Conservation (phyloP, 768 basidiomycete genomes). For the Mycena galericulata region DNA sequence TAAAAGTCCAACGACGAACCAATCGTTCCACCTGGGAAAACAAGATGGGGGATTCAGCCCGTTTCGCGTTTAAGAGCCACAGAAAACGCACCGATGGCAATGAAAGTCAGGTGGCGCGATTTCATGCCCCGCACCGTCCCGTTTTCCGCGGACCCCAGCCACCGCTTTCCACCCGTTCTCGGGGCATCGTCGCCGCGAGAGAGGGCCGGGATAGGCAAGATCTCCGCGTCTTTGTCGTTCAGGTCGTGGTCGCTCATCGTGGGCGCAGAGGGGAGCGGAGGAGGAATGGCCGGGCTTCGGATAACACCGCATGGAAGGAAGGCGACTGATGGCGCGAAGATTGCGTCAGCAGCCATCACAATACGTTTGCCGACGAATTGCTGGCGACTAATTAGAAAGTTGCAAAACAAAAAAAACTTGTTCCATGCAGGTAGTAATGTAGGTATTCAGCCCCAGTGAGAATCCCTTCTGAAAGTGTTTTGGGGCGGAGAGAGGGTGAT, state of each 20-base stretch:
- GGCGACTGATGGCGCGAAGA: constrained; percentile 11
- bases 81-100: constrained; percentile 20
- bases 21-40: constrained; percentile 22
- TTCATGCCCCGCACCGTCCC: constrained; percentile 28
- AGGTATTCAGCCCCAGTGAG: too few species aligned
- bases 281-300: not conserved
- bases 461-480: too few species aligned
- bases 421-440: too few species aligned
- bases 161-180: not conserved
- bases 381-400: too few species aligned
- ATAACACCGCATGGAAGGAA: not conserved
- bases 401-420: too few species aligned
- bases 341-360: too few species aligned
- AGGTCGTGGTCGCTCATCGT: constrained; percentile 13
- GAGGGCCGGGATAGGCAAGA: constrained; percentile 18
- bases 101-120: constrained; percentile 29
- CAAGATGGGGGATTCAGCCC: not conserved
- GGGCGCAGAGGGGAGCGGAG: not conserved
- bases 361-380: too few species aligned
- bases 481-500: too few species aligned
- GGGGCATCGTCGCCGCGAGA: not conserved
- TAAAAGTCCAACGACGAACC: not conserved
- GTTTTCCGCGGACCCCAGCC: constrained; percentile 24
- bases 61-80: not conserved
- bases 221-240: not conserved